Base-by-base conservation (phyloP, 2,329 filamentous ascomycete genomes). In the Mycogone perniciosa region DNA sequence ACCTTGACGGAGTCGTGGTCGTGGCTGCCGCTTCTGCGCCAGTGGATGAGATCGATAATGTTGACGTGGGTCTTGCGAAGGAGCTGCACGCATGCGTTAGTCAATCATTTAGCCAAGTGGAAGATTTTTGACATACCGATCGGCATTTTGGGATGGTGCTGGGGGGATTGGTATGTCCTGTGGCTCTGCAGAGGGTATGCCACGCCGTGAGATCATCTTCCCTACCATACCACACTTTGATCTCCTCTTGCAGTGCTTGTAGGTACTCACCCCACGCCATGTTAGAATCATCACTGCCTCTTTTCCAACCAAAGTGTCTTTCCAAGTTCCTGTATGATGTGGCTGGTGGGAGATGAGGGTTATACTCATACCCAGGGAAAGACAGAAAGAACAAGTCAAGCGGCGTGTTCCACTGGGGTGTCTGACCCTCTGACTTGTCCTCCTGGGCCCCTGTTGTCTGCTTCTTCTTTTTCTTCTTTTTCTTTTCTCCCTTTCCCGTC, bases 41-140 rank as follows among this genome's bases (percentile, higher is more conserved):
- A 42, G 11, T 31, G 7, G 27, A 46, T 37, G n/a, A 43, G 11
- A 2, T 46, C 48, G 7, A 51, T 35, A 4, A 50, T 46, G n/a
- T 50, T 50, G 35, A 50, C 48, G 3, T 50, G 48, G 10, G 42
- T 50, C 2, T 29, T 45, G 13, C 31, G 42, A 9, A 50, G n/a
- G 13, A 46, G 44, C 48, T 50, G 8, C 4, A 9, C 10, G 3
- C 30, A 10, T 5, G 9, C 20, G 4, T 27, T 26, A 30, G 7
- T 30, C 29, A 35, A 9, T 20, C 35, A 6, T 38, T 38, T 38
- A 6, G 6, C 10, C 35, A 38, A n/a, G 7, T 9, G 20, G 8
- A 38, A 6, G 10, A n/a, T 6, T 7, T 11, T 6, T 38, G 3
- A 20, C 13, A 41, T 37, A 50, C 48, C 31, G 7, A n/a, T 30